Conservation (phyloP, 164 flowering plant species). For the Akebia trifoliata region DNA sequence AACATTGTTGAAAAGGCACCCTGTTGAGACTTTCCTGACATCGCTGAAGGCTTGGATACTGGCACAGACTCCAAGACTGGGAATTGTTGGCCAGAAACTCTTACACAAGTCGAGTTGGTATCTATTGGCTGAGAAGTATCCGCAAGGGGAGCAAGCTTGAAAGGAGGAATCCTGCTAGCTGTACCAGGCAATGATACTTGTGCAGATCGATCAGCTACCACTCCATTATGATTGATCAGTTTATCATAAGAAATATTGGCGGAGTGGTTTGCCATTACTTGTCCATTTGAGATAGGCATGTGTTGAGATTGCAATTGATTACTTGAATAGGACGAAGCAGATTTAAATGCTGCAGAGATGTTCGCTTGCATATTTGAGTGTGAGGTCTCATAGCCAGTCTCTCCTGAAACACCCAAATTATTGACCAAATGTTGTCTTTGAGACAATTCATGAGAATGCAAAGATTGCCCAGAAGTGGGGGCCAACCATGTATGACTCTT, state of each 20-base stretch:
- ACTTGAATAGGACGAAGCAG: constrained; percentile 31
- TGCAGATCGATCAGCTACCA: constrained; percentile 28
- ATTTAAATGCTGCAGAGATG: constrained; percentile 23
- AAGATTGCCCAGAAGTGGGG: constrained; percentile 32
- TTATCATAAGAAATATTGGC: constrained; percentile 25
- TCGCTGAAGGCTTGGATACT: constrained; percentile 29
- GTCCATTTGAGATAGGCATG: constrained; percentile 25
- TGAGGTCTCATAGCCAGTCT: constrained; percentile 25
- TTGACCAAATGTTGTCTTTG: constrained; percentile 29
- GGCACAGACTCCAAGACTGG: constrained; percentile 33
- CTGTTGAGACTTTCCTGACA: constrained; percentile 30
- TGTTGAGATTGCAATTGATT: constrained; percentile 41
- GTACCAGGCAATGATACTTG: constrained; percentile 27
- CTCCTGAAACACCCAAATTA: constrained; percentile 26
- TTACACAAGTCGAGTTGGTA: constrained; percentile 20
- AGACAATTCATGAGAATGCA: constrained; percentile 24
- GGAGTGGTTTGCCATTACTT: constrained; percentile 26
- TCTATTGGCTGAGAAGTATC: constrained; percentile 24
- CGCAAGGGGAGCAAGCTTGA: constrained; percentile 23
- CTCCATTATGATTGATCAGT: constrained; percentile 24
- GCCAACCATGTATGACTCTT: constrained; percentile 29
- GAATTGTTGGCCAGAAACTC: constrained; percentile 29
- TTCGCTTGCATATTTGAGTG: constrained; percentile 26
- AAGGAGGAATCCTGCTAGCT: constrained; percentile 19
- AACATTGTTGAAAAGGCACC: constrained; percentile 34